These are phyloP conservation scores for Globisporangium nagaii DNA, from an alignment of 352 stramenopile genomes.

Conservation along the genomic window DNA sequence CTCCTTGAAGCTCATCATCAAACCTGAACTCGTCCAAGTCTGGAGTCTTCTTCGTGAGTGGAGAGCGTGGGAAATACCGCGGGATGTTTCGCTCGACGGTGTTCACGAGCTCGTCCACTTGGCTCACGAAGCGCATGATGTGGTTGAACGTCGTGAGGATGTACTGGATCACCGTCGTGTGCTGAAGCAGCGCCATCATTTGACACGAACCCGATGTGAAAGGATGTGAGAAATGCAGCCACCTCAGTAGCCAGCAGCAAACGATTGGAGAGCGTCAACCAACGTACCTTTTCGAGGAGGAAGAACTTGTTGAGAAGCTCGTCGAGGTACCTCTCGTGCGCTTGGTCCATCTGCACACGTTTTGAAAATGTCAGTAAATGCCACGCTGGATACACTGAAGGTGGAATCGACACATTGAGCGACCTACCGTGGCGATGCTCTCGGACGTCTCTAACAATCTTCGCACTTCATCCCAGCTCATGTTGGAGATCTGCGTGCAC, in stretches of 20 bases:
- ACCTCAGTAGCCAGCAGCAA: too few species aligned
- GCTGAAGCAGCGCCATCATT: too few species aligned
- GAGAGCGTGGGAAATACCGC: conserved; percentile 24
- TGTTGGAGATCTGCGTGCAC: conserved; percentile 17
- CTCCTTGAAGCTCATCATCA: background rate
- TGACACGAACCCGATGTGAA: too few species aligned
- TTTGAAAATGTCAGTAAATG: too few species aligned
- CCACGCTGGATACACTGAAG: too few species aligned
- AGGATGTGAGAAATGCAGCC: background rate
- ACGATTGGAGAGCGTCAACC: too few species aligned
- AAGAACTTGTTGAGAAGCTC: conserved; percentile 66
- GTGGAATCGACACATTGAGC: background rate
- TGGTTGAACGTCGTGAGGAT: conserved; percentile 73
- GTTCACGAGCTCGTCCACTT: conserved; percentile 46
- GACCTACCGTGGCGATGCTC: conserved; percentile 14
- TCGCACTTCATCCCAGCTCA: conserved; percentile 16
- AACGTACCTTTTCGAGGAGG: conserved; percentile 56
- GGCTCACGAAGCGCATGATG: conserved; percentile 53
- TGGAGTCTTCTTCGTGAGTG: background rate
- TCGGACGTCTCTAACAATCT: conserved; percentile 15
- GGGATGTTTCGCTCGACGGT: conserved; percentile 38
- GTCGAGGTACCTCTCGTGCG: conserved; percentile 59
- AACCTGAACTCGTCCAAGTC: background rate
- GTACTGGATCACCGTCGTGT: conserved; percentile 59
- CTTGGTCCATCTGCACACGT: conserved; percentile 52